Evolutionary conservation across 2,329 filamentous ascomycete species (phyloP), one percentile per base, ranked within the genome.

Genomic region (Alternaria postmessia): DNA sequence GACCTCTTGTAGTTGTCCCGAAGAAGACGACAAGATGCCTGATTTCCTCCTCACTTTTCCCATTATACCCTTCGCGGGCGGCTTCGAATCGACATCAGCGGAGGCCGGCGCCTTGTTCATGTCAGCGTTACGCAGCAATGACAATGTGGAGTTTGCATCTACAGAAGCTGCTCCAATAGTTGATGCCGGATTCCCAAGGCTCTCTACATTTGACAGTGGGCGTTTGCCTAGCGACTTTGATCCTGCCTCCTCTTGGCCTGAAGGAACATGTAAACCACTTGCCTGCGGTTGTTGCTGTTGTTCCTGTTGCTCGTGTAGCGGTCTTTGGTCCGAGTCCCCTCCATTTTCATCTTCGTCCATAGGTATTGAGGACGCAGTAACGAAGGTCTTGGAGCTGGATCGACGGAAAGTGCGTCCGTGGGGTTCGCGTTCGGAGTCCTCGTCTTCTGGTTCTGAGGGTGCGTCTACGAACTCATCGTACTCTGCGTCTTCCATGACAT

Each of bases 141-240:
- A 77, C 34, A 75, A 74, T 53, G 76, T 79, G 56, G 77, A 79
- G 44, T 67, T 69, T 20, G 68, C 73, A 64, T 77, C 75, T 72
- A 74, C 73, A 66, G 75, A 75, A 54, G 69, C 62, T 62, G 65
- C 66, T 63, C 68, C 69, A 48, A 60, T 51, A 47, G 69, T 69
- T 54, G 75, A 72, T 59, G 68, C 52, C 32, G 67, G 64, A 41
- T 48, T 62, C 56, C 62, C 65, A 51, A 68, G 69, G 64, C 74
- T 77, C 57, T 73, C 69, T 44, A 65, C 64, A 51, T 67, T 69
- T 53, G 73, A 76, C 7, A 72, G 55, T 22, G 73, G 71, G 47
- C 71, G 69, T 59, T 77, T 75, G 59, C 71, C 70, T 22, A 54
- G 28, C 11, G 66, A 61, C 59, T 65, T 71, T 26, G 57, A 63